Base-by-base conservation (phyloP, 768 basidiomycete genomes). In the Holtermanniella nyarrowii region DNA sequence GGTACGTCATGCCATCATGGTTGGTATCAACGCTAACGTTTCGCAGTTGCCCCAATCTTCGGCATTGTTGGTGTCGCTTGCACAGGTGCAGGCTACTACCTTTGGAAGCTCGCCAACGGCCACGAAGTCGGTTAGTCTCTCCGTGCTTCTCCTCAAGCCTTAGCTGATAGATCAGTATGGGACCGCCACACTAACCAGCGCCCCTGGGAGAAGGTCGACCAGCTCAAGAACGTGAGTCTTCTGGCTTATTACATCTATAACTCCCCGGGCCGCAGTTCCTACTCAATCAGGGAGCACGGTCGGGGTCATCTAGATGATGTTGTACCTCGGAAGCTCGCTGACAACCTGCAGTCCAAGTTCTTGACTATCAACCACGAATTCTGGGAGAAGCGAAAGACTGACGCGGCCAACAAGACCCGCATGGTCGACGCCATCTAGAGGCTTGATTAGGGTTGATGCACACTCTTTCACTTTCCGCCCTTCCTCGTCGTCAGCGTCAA, bases 181-280 rank as follows among this genome's bases (percentile, higher is more conserved):
- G 81, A 77, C 80, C 52, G 70, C 61, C 78, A 74, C 70, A 69
- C 65, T 69, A 90, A 91, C 77, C 87, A 87, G 27, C 82, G 82
- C 20, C 88, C 88, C n/a, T 90, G 86, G 85, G 86, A 86, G 73
- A 77, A 79, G 51, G 78, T 89, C 67, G 77, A 85, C 68, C 81
- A 77, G 37, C 77, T 83, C 63, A 81, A 89, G 72, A 79, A 79
- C 58, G 63, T 65, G 44, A 56, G 63, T 62, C 3, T n/a, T 5
- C 5, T 1, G 5, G 22, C 31, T 18, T 22, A 1, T 4, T 25
- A 2, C 26, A 25, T 23, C 5, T 18, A 14, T 39, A 21, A 46
- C 53, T 25, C 25, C 14, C 26, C 44, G 3, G 5, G 26, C 49
- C 41, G 20, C 18, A 14, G 7, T 23, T 21, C 26, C n/a, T 37